These are phyloP conservation scores for Micractinium conductrix DNA, from an alignment of 139 green algal species.

Conservation along the genomic window DNA sequence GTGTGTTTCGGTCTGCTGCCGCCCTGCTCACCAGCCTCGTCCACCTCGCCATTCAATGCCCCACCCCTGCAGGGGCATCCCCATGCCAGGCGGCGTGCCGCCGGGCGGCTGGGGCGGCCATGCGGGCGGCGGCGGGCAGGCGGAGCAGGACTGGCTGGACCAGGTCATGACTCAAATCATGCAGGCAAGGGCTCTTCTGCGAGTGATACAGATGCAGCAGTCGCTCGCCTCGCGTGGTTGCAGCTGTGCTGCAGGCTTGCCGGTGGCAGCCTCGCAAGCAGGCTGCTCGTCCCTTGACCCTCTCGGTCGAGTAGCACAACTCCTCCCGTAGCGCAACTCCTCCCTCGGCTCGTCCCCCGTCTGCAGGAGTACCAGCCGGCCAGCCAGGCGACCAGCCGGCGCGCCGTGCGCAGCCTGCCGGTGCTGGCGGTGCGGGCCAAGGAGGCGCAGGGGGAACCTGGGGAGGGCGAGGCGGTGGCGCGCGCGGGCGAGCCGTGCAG, in stretches of 20 bases:
- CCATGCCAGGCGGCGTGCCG: background rate
- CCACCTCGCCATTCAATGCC: no score
- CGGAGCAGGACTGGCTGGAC: slow-evolving; percentile 42
- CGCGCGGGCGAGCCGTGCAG: slow-evolving; percentile 47
- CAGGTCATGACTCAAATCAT: slow-evolving; percentile 37
- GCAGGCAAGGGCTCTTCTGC: no score
- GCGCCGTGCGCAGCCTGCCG: slow-evolving; percentile 24
- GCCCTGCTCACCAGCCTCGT: no score
- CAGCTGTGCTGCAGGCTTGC: no score
- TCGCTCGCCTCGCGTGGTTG: no score
- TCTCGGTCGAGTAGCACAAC: no score
- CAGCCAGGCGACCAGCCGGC: slow-evolving; percentile 11
- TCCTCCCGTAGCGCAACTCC: no score
- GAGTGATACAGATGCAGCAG: no score
- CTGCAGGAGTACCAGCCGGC: slow-evolving; percentile 40
- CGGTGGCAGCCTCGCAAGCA: no score
- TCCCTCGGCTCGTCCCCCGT: no score
- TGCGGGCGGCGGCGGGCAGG: background rate
- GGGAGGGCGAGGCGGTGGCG: slow-evolving; percentile 20
- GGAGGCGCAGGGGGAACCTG: slow-evolving; percentile 19
- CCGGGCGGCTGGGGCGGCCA: background rate
- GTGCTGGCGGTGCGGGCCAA: slow-evolving; percentile 27
- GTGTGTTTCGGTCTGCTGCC: background rate
- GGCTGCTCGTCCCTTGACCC: no score
- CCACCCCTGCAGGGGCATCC: no score